Base-by-base conservation (phyloP, 768 basidiomycete genomes). In the Obba rivulosa region DNA sequence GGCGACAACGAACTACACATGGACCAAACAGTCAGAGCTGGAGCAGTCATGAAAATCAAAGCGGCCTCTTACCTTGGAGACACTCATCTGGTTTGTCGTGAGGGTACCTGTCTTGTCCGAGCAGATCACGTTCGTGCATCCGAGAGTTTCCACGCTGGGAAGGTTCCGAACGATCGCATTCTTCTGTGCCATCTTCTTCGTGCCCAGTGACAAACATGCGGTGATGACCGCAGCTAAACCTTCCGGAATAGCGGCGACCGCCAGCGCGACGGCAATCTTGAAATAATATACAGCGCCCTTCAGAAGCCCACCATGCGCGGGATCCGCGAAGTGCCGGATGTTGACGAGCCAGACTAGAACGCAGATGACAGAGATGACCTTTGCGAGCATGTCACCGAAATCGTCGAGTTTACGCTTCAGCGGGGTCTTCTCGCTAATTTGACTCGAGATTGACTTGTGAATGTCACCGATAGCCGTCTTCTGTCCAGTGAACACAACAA, bases 181-280 rank as follows among this genome's bases (percentile, higher is more conserved):
- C 70, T 94, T 89, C 74, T 96, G 89, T 1, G 95, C 94, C 95
- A 99, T 99, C 69, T 96, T 97, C 73, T 96, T 93, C 16, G 95
- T 97, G 17, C 95, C 96, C 13, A 99, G 76, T 9, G 96, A 94
- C 34, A 99, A 69, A 67, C 94, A 97, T 9, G 93, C 93, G 8
- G 95, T 99, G 62, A 98, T 96, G 50, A 99, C 95, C 43, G 93
- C 94, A 31, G 95, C 93, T n/a, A 99, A 71, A 50, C 95, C 95
- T 68, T 99, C 95, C 0, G 96, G 95, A 62, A 98, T 99, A 35
- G 95, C 95, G 49, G 95, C 95, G 35, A 99, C 95, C n/a, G 96
- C 95, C 39, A 99, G 74, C 4, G 96, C 93, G 38, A 99, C 96
- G 31, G 95, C 95, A 62, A 99, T 97, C 72, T 99, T 99, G 79